Evolutionary conservation across 768 basidiomycete genomes (phyloP), one percentile per base, ranked within the genome.

Genomic region (Pulveroboletus ravenelii): DNA sequence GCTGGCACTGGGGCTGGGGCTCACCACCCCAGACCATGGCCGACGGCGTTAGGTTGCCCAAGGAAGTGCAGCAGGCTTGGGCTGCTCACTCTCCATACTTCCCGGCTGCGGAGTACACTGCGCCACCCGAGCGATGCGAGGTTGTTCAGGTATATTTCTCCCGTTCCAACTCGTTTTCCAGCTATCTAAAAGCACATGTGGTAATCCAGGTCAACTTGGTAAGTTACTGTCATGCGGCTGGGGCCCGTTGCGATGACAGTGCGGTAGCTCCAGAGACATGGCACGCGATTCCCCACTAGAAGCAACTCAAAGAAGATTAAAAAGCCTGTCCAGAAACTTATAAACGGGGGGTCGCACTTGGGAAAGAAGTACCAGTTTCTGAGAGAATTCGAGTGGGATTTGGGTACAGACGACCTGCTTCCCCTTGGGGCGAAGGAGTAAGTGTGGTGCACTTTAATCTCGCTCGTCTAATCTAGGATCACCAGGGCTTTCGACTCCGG

Each of bases 221-320:
- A 50, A n/a, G 68, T 50, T 10, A 17, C 13, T 4, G n/a, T 29
- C 23, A 3, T 6, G 5, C 15, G n/a, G 15, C 10, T n/a, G 17
- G n/a, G 18, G n/a, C 15, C 34, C 32, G n/a, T 48, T 18, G 10
- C 52, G 32, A 66, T 53, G 32, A 66, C 48, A 6, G 17, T 10
- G 20, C 29, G 31, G 14, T 27, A 91, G 89, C 70, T 93, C 9
- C 85, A 91, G 67, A 75, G 90, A 10, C 90, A 93, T 60, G 89
- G 89, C 3, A 81, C 87, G 1, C 80, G 90, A 30, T 91, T 75
- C 58, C 90, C 90, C 0, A 91, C 89, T 0, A 56, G 62, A 0
- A 72, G 74, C 2, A 74, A 78, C 10, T 63, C 74, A 1, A 56
- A 59, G 10, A 48, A 53, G 27, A 86, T 87, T 9, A 54, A 65